Evolutionary conservation across 768 basidiomycete species (phyloP), one percentile per base, ranked within the genome.

Genomic region (Coprinopsis marcescibilis): DNA sequence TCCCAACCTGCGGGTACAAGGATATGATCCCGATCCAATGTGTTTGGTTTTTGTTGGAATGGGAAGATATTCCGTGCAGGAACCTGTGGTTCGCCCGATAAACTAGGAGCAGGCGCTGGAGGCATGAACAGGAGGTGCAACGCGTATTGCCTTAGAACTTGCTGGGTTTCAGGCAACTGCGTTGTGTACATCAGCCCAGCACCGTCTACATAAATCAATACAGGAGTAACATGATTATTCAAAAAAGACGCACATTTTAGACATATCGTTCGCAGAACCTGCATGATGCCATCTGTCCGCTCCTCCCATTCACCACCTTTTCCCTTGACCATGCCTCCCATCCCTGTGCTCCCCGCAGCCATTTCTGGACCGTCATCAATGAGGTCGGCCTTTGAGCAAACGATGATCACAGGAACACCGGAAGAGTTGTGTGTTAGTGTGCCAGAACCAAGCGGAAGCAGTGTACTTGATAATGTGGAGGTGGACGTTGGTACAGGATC

Each of bases 1-100:
- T 98, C 96, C 96, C 96, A 99, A 1, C 96, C 96, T 1, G 90
- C 79, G 1, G 95, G 96, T 4, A 98, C 82, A 35, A 96, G 79
- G 43, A 97, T 85, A 11, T 80, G 83, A 58, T 97, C 94, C 25
- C 96, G 81, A 60, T 98, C 96, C 37, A 98, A 71, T 0, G 89
- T 85, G 60, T 97, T 98, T 1, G 96, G 85, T 54, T 87, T 85
- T 46, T 89, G 79, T 2, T 74, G 67, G 65, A 96, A 98, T 0
- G 90, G 84, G 66, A 97, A 96, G 1, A 83, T 79, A 56, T 89
- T 89, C 30, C 84, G 80, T 21, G 71, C 68, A 4, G 85, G 81
- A 3, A 80, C 76, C 26, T 81, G 78, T 6, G 83, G 74, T 33
- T 88, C 84, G 0, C 80, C 80, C 66, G 55, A 70, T 63, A 60